Conservation (phyloP, 345 rosid species). For the Populus nigra region DNA sequence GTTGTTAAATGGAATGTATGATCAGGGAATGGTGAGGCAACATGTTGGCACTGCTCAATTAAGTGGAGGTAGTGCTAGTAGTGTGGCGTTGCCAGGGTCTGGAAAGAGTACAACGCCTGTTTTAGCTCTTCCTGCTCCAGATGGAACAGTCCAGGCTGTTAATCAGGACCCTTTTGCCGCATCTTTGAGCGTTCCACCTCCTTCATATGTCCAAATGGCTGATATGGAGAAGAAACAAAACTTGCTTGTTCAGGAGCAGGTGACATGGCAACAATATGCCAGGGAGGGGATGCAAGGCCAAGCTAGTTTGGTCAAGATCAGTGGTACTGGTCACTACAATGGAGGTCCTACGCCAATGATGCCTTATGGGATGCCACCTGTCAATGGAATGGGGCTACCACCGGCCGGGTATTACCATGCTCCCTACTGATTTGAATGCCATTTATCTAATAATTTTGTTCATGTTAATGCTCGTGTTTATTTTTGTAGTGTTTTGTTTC, state of each 20-base stretch:
- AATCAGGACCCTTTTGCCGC: slow-evolving; percentile 65
- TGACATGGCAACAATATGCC: slow-evolving; percentile 62
- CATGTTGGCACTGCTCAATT: slow-evolving; percentile 49
- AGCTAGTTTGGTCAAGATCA: slow-evolving; percentile 48
- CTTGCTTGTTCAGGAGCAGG: slow-evolving; percentile 59
- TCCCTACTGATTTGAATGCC: slow-evolving; percentile 29
- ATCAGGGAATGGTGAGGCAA: slow-evolving; percentile 75
- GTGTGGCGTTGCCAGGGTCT: slow-evolving; percentile 60
- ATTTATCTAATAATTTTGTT: slow-evolving; percentile 28
- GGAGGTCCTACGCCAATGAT: slow-evolving; percentile 35
- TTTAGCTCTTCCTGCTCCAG: slow-evolving; percentile 75
- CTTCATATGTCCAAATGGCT: slow-evolving; percentile 64
- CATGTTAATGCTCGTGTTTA: slow-evolving; percentile 15
- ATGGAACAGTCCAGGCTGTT: slow-evolving; percentile 44
- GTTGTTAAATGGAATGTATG: slow-evolving; percentile 86
- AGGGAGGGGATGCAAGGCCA: slow-evolving; percentile 82
- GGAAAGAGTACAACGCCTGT: slow-evolving; percentile 53
- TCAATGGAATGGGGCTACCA: slow-evolving; percentile 45
- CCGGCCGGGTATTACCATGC: slow-evolving; percentile 49
- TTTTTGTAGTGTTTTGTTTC: slow-evolving; percentile 17
- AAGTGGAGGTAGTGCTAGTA: slow-evolving; percentile 80
- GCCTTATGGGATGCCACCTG: slow-evolving; percentile 63
- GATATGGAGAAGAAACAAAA: slow-evolving; percentile 76
- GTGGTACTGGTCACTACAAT: slow-evolving; percentile 37
- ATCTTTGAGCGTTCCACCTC: slow-evolving; percentile 56